phyloP scores from a whole-genome alignment of 2,329 filamentous ascomycete species.

The Claviceps maximensis region DNA sequence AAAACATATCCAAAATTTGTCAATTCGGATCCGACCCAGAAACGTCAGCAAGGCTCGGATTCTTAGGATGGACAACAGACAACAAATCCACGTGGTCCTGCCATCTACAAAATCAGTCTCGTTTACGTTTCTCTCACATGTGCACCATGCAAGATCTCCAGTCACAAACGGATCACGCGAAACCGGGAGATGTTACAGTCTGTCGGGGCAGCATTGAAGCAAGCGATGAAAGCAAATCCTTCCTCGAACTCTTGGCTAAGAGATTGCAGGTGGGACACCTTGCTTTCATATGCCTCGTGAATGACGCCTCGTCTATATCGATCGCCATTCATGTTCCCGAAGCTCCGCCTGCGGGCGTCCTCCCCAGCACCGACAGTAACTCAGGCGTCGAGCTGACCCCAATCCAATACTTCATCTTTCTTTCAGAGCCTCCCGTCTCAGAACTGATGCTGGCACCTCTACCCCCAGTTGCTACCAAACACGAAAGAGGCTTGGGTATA shows the following conservation, averaged over 20 bases:
- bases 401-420: slow-evolving; percentile 27
- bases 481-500: slow-evolving; percentile 8
- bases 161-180: slow-evolving; percentile 4
- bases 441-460: slow-evolving; percentile 15
- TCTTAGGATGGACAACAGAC: slow-evolving; percentile 9
- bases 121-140: slow-evolving; percentile 21
- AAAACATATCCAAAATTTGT: slow-evolving; percentile 5
- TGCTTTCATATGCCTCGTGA: slow-evolving; percentile 20
- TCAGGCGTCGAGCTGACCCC: neutral
- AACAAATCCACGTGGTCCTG: slow-evolving; percentile 13
- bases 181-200: slow-evolving; percentile 4
- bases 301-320: slow-evolving; percentile 10
- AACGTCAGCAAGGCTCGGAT: slow-evolving; percentile 5
- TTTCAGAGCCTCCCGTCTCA: slow-evolving; percentile 12
- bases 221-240: slow-evolving; percentile 2
- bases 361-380: neutral
- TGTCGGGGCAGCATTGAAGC: slow-evolving; percentile 12
- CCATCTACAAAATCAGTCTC: slow-evolving; percentile 13
- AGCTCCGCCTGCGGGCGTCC: neutral
- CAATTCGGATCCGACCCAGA: slow-evolving; percentile 6
- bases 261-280: slow-evolving; percentile 22
- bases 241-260: slow-evolving; percentile 18
- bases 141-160: slow-evolving; percentile 21
- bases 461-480: neutral
- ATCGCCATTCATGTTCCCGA: slow-evolving; percentile 22